phyloP scores from a whole-genome alignment of 768 basidiomycete genomes.

The Tylopilus intermedius region DNA sequence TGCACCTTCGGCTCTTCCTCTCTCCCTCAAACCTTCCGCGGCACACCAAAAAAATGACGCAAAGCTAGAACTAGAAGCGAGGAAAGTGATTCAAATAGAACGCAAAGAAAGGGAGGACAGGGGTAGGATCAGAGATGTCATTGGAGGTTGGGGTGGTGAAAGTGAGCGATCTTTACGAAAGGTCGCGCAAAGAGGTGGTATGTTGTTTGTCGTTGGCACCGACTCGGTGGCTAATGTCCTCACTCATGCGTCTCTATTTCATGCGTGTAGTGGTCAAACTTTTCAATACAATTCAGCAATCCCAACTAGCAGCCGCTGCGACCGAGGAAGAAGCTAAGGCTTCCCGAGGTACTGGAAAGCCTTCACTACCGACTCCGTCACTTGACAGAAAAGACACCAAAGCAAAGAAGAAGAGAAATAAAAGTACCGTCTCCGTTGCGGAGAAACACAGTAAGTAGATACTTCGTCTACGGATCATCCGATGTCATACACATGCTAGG shows the following conservation, averaged over 20 bases:
- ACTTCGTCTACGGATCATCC: background rate
- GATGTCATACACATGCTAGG: conserved; percentile 32
- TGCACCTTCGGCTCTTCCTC: conserved; percentile 62
- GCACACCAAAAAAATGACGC: conserved; percentile 66
- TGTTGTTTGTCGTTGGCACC: conserved; percentile 14
- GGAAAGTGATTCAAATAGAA: conserved; percentile 65
- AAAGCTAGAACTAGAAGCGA: conserved; percentile 68
- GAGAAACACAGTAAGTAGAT: conserved; percentile 51
- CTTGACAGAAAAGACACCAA: conserved; percentile 43
- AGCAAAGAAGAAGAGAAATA: conserved; percentile 46
- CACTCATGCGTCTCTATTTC: background rate
- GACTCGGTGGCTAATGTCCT: background rate
- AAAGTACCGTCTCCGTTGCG: conserved; percentile 49
- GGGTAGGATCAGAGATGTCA: conserved; percentile 61
- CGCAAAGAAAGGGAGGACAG: conserved; percentile 71
- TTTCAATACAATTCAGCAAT: conserved; percentile 83
- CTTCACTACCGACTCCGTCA: conserved; percentile 62
- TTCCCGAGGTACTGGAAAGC: conserved; percentile 66
- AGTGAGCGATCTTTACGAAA: conserved; percentile 72
- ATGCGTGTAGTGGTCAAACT: conserved; percentile 63
- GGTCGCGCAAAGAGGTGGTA: conserved; percentile 83
- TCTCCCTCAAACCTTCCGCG: conserved; percentile 76
- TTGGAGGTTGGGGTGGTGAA: conserved; percentile 87
- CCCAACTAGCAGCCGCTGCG: conserved; percentile 53
- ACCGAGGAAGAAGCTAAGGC: conserved; percentile 57